Evolutionary conservation across 805 yeast species (phyloP).

Genomic region (Barnettozyma sp.): DNA sequence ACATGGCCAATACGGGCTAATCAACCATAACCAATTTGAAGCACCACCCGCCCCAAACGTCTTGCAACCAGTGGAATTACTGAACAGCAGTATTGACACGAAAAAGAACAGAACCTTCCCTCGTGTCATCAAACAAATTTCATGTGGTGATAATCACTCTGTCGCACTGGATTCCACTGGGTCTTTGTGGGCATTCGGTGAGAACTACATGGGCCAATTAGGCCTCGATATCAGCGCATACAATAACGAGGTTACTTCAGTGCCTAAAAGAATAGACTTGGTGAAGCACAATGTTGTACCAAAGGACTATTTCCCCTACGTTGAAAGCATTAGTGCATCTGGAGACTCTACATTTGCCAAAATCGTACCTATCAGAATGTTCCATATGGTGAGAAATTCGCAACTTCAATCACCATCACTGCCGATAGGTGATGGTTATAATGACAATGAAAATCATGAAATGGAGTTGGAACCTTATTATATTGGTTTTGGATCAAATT

Average conservation of each 20-base stretch:
- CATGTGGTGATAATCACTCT: slow-evolving; percentile 70
- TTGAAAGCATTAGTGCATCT: slow-evolving; percentile 57
- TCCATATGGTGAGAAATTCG: slow-evolving; percentile 25
- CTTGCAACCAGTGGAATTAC: slow-evolving; percentile 48
- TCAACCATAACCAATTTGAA: slow-evolving; percentile 60
- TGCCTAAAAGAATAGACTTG: slow-evolving; percentile 51
- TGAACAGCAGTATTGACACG: slow-evolving; percentile 39
- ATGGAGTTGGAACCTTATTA: slow-evolving; percentile 28
- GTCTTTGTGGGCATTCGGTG: slow-evolving; percentile 79
- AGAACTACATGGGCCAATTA: slow-evolving; percentile 77
- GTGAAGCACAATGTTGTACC: slow-evolving; percentile 32
- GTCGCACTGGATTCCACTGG: slow-evolving; percentile 64
- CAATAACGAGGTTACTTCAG: slow-evolving; percentile 59
- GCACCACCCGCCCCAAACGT: slow-evolving; percentile 41
- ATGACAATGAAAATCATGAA: slow-evolving; percentile 20
- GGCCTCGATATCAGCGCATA: slow-evolving; percentile 56
- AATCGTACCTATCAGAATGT: slow-evolving; percentile 28
- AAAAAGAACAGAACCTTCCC: slow-evolving; percentile 20
- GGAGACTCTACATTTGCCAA: slow-evolving; percentile 56
- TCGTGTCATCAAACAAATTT: slow-evolving; percentile 50
- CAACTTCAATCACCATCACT: slow-evolving; percentile 10
- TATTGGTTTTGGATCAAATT: slow-evolving; percentile 76
- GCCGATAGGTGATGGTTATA: too few species aligned
- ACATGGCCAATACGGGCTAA: slow-evolving; percentile 82
- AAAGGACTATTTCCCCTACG: slow-evolving; percentile 38